phyloP scores from a whole-genome alignment of 129 eudicot species.

The Pulicaria dysenterica region DNA sequence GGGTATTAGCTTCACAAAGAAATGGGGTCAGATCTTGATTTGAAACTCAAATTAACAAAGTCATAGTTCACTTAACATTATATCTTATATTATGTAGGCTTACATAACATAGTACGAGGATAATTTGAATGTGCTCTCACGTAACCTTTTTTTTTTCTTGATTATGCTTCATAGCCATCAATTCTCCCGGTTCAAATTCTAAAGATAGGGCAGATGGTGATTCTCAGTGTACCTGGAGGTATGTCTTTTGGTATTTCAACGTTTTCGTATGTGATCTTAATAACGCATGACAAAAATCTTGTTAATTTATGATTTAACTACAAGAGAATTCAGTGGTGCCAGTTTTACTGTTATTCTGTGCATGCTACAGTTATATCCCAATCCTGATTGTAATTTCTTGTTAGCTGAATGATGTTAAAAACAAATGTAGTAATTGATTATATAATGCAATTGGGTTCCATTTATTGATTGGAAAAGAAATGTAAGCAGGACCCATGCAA shows the following conservation, averaged over 20 bases:
- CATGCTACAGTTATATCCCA: too few relatives aligned
- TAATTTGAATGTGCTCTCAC: too few relatives aligned
- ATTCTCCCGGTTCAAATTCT: conserved; percentile 91
- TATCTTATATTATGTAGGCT: too few relatives aligned
- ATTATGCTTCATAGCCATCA: conserved; percentile 66
- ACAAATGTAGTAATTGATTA: not conserved
- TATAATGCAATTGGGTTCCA: not conserved
- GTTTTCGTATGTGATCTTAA: not conserved
- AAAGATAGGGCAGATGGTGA: conserved; percentile 89
- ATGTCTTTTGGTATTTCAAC: conserved; percentile 27
- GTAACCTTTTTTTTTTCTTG: not conserved
- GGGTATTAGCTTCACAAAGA: too few relatives aligned
- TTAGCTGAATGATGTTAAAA: too few relatives aligned
- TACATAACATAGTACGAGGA: too few relatives aligned
- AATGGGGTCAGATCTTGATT: too few relatives aligned
- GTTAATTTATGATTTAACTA: not conserved
- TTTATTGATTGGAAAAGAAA: conserved; percentile 6
- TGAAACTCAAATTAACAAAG: too few relatives aligned
- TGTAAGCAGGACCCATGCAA: not conserved
- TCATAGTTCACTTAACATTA: too few relatives aligned
- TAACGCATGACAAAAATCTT: not conserved
- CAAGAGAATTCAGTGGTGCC: too few relatives aligned
- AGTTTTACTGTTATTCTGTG: too few relatives aligned
- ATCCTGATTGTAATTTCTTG: too few relatives aligned
- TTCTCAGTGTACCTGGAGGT: conserved; percentile 99